phyloP scores from a whole-genome alignment of 164 flowering plant genomes.

The Amborella trichopoda region DNA sequence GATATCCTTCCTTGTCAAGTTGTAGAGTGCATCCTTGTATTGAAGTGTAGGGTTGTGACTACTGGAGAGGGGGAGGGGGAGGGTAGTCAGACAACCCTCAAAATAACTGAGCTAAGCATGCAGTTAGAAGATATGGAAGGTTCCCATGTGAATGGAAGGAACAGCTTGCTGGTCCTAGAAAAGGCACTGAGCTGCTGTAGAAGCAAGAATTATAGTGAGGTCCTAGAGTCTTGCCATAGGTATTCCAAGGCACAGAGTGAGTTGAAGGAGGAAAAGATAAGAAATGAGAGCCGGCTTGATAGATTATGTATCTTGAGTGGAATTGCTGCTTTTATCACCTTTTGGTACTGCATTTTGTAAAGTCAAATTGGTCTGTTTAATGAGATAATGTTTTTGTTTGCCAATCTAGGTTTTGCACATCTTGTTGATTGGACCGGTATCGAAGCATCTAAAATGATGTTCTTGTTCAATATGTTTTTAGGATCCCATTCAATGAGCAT shows the following conservation, averaged over 20 bases:
- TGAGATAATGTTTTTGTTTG: no score
- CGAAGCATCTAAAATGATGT: no score
- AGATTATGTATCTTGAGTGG: conserved; percentile 62
- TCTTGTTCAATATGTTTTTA: no score
- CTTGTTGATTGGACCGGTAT: no score
- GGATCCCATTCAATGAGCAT: no score
- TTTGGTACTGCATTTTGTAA: conserved; percentile 59
- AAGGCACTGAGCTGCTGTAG: conserved; percentile 61
- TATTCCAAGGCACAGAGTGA: conserved; percentile 72
- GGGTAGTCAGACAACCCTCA: conserved; percentile 35
- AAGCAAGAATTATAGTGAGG: conserved; percentile 79
- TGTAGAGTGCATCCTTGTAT: conserved; percentile 63
- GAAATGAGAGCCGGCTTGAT: conserved; percentile 76
- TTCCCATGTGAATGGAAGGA: conserved; percentile 74
- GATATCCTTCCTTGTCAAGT: conserved; percentile 75
- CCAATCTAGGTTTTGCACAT: no score
- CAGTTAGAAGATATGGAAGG: conserved; percentile 91
- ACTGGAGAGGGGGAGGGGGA: conserved; percentile 24
- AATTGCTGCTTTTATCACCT: conserved; percentile 49
- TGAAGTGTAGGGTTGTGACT: conserved; percentile 46
- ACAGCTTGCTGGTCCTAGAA: conserved; percentile 72
- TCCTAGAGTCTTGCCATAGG: conserved; percentile 55
- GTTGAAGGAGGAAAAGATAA: conserved; percentile 81
- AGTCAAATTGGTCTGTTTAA: no score
- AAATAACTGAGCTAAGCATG: conserved; percentile 76